A percentile compares a stretch with the other conserved stretches of the same genome.
Conservation (phyloP, 176 grass and related monocot genomes). For the Carex scoparia region DNA sequence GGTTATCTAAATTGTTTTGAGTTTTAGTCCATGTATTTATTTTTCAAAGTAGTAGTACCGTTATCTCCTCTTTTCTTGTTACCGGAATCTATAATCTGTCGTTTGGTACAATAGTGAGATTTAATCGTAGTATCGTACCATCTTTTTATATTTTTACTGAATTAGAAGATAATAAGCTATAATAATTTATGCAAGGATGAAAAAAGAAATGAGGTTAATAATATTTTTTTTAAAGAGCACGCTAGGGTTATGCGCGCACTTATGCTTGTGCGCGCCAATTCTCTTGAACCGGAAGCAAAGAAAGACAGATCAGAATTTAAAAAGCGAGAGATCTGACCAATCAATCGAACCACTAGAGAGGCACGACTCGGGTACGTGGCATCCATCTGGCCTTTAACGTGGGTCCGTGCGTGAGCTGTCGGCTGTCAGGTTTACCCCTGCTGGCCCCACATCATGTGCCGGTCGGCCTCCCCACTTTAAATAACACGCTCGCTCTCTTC, state of each 20-base stretch:
- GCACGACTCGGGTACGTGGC: constrained; percentile 1
- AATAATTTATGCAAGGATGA: neutral
- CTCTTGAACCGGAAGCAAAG: constrained; percentile 22
- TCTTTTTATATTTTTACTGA: too few relatives aligned
- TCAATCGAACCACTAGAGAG: neutral
- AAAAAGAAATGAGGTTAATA: neutral
- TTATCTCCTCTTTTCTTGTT: too few relatives aligned
- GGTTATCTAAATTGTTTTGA: too few relatives aligned
- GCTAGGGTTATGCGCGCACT: neutral
- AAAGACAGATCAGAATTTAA: constrained; percentile 16
- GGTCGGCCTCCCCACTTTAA: constrained; percentile 13
- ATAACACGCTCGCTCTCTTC: neutral
- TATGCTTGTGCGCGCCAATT: neutral
- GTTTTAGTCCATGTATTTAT: too few relatives aligned
- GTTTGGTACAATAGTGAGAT: too few relatives aligned
- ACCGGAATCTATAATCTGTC: too few relatives aligned
- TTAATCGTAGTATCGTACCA: too few relatives aligned
- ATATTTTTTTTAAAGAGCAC: constrained; percentile 4
- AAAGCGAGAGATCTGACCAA: neutral
- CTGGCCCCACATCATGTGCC: constrained; percentile 8
- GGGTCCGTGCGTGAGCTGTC: constrained; percentile 17
- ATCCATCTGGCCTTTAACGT: constrained; percentile 10
- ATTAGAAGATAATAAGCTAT: neutral
- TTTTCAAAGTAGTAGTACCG: too few relatives aligned
- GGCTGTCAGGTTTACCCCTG: neutral